Conservation (phyloP, 129 eudicot genomes). For the Ambrosia trifida region DNA sequence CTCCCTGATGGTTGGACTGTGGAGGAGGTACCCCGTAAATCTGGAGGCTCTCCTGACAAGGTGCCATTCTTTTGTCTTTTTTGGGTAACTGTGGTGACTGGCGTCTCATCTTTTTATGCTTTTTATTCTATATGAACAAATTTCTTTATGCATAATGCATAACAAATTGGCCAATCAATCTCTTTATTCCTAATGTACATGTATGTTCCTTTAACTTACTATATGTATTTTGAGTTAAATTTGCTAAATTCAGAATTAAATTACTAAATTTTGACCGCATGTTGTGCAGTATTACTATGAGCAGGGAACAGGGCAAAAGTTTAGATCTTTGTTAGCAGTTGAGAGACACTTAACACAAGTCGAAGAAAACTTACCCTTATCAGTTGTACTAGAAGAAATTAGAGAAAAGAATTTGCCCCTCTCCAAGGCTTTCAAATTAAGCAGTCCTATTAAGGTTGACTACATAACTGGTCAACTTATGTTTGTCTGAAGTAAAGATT, state of each 20-base stretch:
- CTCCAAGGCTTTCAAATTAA: slow-evolving; percentile 55
- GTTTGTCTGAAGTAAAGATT: background rate
- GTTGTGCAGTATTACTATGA: slow-evolving; percentile 71
- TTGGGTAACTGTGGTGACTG: background rate
- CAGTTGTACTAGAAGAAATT: slow-evolving; percentile 49
- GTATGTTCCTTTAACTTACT: background rate
- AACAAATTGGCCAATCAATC: background rate
- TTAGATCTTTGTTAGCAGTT: slow-evolving; percentile 66
- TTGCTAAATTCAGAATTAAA: background rate
- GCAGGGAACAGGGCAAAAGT: slow-evolving; percentile 65
- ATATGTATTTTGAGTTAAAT: background rate
- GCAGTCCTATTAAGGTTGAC: slow-evolving; percentile 47
- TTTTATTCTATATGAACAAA: background rate
- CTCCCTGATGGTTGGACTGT: slow-evolving; percentile 94
- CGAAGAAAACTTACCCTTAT: slow-evolving; percentile 48
- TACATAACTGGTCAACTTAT: slow-evolving; percentile 21
- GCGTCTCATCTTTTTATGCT: background rate
- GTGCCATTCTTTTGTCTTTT: slow-evolving; percentile 33
- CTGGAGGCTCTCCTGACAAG: slow-evolving; percentile 48
- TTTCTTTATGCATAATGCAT: background rate
- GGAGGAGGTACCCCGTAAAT: slow-evolving; percentile 68
- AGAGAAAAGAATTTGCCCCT: slow-evolving; percentile 55
- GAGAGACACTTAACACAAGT: slow-evolving; percentile 50
- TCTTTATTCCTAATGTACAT: background rate
- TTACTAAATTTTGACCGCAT: slow-evolving; percentile 10